A percentile compares a stretch with the other conserved stretches of the same genome.
Evolutionary conservation across 2,329 filamentous ascomycete species (phyloP).

Genomic region (Myrmaecium sp.): DNA sequence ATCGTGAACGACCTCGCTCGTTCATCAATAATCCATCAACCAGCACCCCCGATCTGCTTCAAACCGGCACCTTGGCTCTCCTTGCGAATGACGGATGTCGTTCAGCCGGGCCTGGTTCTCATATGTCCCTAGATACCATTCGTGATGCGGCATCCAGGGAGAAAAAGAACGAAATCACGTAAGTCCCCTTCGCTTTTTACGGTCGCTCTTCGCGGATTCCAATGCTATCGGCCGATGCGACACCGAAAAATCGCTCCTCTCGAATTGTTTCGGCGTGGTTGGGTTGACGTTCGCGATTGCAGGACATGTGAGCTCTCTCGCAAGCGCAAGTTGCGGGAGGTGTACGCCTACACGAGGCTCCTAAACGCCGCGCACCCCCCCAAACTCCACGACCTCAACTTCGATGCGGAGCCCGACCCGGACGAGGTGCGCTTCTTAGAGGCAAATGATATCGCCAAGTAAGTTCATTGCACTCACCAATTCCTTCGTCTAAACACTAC

Average conservation of each 20-base stretch:
- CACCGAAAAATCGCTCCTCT: slow-evolving; percentile 23
- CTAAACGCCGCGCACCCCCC: slow-evolving; percentile 36
- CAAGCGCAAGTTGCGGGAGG: slow-evolving; percentile 79
- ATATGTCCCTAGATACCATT: slow-evolving; percentile 31
- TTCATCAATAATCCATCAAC: slow-evolving; percentile 20
- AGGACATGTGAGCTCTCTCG: slow-evolving; percentile 51
- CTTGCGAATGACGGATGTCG: slow-evolving; percentile 32
- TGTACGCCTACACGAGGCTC: slow-evolving; percentile 65
- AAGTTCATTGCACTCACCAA: slow-evolving; percentile 14
- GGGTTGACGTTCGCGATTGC: slow-evolving; percentile 18
- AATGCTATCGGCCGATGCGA: slow-evolving; percentile 16
- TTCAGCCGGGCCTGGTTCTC: slow-evolving; percentile 21
- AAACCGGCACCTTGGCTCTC: slow-evolving; percentile 24
- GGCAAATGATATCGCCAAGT: slow-evolving; percentile 41
- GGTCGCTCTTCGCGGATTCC: slow-evolving; percentile 14
- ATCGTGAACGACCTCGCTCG: not conserved
- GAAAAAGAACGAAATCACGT: slow-evolving; percentile 27
- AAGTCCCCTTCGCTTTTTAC: slow-evolving; percentile 17
- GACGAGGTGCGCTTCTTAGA: slow-evolving; percentile 38
- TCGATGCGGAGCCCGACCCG: slow-evolving; percentile 32
- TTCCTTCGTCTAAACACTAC: not conserved
- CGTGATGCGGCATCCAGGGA: slow-evolving; percentile 23
- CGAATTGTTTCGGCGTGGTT: slow-evolving; percentile 18
- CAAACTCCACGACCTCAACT: slow-evolving; percentile 38
- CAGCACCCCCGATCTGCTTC: slow-evolving; percentile 10